Percentiles rank a stretch among this genome's conserved stretches.
Conservation (phyloP, 768 basidiomycete species). For the Kwoniella dejecticola region DNA sequence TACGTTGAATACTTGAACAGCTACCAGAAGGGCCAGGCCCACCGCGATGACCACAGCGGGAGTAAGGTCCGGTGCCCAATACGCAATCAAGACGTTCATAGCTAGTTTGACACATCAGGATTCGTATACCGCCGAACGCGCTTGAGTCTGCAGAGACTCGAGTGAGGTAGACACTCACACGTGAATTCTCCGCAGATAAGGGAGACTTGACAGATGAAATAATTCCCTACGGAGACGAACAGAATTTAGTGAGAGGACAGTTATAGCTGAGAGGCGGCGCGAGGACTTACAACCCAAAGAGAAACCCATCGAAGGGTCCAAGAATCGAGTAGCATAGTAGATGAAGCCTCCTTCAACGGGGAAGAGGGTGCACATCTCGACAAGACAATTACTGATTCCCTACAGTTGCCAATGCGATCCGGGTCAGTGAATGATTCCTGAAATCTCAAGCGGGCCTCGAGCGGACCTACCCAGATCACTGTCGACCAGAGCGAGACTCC, state of each 20-base stretch:
- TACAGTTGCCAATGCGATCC: not conserved
- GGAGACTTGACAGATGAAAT: conserved; percentile 2
- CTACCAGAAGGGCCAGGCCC: conserved; percentile 4
- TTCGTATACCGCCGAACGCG: no score
- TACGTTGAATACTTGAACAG: conserved; percentile 18
- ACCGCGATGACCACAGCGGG: conserved; percentile 51
- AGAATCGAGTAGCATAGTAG: conserved; percentile 17
- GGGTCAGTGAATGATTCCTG: not conserved
- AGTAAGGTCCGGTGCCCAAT: conserved; percentile 19
- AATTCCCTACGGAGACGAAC: not conserved
- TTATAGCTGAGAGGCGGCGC: not conserved
- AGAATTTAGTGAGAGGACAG: not conserved
- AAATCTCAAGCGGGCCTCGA: not conserved
- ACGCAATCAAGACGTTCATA: conserved; percentile 24
- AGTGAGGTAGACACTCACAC: no score
- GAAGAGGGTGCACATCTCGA: conserved; percentile 23
- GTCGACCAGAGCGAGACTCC: conserved; percentile 23
- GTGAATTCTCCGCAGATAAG: conserved; percentile 22
- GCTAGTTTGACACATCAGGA: not conserved
- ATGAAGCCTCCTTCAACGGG: conserved; percentile 30
- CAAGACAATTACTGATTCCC: conserved; percentile 19
- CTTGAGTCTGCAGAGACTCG: no score
- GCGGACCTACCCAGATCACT: conserved; percentile 10
- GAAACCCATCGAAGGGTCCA: conserved; percentile 17
- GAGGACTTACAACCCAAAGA: conserved; percentile 16